Evolutionary conservation across 495 filamentous ascomycete species (phyloP), one percentile per base, ranked within the genome.

Genomic region (Penicillium steckii): DNA sequence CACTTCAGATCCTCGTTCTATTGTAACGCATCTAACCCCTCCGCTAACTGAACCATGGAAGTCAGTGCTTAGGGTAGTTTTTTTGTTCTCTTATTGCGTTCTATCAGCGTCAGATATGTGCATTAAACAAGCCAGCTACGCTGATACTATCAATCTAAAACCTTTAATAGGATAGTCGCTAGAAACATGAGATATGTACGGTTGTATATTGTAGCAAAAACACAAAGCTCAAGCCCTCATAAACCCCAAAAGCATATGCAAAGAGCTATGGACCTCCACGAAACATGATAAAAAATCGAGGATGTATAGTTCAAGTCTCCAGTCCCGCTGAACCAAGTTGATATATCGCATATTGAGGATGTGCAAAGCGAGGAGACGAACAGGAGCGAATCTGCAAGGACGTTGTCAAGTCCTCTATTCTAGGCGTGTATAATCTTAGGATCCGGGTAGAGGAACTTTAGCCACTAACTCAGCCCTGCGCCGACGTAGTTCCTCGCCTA

Each of bases 401-500:
- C 5, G 4, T 35, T 15, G 6, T 35, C 4, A 22, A 24, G 6
- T 13, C 19, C 8, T 12, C 38, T 13, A 23, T 41, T 41, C 38
- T 41, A 41, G n/a, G 2, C 18, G 7, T 17, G 21, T 41, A 13
- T 40, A 2, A 7, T 15, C 8, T 41, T 19, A 41, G 6, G 38
- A 41, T 41, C 38, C 38, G 3, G 38, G 38, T 10, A 41, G 21
- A 23, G 38, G 38, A 3, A 41, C 38, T 19, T 41, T 41, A 13
- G 38, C 38, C 8, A 41, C 38, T 13, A 41, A 41, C 19, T 41
- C 38, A 13, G 38, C 38, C 19, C 38, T 41, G 24, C 71, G 59
- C 45, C 58, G 64, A 8, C 69, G 56, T 50, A 72, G 24, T 13
- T 71, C 59, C 15, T 70, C 68, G 0, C 43, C 43, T 17, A 64